Evolutionary conservation across 163 green algal species (phyloP).

Genomic region (Chlamydomonas reinhardtii): DNA sequence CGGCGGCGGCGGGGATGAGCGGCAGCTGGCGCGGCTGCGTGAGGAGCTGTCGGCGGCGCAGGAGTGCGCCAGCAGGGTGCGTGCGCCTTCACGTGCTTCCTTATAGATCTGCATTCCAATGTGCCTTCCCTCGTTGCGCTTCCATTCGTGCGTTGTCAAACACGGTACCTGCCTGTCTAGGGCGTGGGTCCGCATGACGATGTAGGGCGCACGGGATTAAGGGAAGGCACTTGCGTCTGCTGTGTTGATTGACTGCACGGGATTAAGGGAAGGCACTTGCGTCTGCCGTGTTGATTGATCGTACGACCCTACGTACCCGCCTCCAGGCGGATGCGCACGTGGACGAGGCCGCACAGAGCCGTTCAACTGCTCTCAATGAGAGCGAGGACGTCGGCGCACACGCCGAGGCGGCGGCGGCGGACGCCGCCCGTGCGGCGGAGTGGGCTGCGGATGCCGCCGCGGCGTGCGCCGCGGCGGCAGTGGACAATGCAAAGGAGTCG

Average conservation of each 20-base stretch:
- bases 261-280: too few relatives aligned
- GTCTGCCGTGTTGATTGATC: too few relatives aligned
- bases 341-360: background rate
- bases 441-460: background rate
- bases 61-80: slow-evolving; percentile 21
- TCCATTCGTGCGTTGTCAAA: too few relatives aligned
- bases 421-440: background rate
- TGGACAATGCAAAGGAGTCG: background rate
- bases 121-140: too few relatives aligned
- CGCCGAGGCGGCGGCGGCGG: too few relatives aligned
- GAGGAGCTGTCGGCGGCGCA: slow-evolving; percentile 21
- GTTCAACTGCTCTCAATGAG: background rate
- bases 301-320: too few relatives aligned
- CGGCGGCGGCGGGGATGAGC: slow-evolving; percentile 7
- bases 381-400: background rate
- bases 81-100: background rate
- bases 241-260: too few relatives aligned
- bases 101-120: too few relatives aligned
- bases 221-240: too few relatives aligned
- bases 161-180: too few relatives aligned
- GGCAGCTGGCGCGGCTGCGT: background rate
- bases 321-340: background rate
- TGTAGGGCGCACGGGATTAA: too few relatives aligned
- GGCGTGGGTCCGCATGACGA: too few relatives aligned
- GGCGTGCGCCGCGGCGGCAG: background rate